Conservation (phyloP, 2,329 filamentous ascomycete genomes). For the Penicillium sp. region DNA sequence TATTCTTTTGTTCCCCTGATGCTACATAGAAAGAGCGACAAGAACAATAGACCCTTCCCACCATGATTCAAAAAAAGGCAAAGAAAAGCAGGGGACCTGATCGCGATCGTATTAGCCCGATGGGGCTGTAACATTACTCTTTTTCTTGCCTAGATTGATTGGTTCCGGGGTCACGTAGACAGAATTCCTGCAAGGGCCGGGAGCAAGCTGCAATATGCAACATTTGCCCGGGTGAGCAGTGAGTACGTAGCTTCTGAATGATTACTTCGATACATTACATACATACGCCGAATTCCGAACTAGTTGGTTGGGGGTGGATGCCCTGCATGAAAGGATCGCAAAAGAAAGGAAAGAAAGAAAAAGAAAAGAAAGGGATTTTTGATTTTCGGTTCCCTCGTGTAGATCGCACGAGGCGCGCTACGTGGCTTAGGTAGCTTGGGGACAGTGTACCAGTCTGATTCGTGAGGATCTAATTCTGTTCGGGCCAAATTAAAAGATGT, state of each 20-base stretch:
- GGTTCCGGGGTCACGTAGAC: background rate
- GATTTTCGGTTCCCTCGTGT: background rate
- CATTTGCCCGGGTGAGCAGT: background rate
- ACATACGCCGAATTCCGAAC: background rate
- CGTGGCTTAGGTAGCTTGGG: background rate
- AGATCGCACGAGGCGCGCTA: background rate
- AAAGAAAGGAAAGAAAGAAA: background rate
- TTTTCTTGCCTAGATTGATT: background rate
- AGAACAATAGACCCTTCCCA: too few relatives aligned
- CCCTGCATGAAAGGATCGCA: background rate
- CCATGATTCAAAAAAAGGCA: background rate
- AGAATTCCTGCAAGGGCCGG: conserved; percentile 2
- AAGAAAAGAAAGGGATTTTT: background rate
- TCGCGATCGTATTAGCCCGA: background rate
- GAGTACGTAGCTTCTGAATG: background rate
- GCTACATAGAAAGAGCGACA: too few relatives aligned
- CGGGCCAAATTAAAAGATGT: too few relatives aligned
- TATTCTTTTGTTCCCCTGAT: too few relatives aligned
- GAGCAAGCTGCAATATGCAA: background rate
- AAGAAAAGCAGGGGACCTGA: background rate
- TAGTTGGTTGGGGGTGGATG: background rate
- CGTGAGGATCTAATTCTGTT: background rate
- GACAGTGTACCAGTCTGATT: background rate
- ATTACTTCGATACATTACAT: background rate
- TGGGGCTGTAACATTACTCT: background rate